phyloP scores from a whole-genome alignment of 2,329 filamentous ascomycete genomes.

The Boeremia lycopersici region DNA sequence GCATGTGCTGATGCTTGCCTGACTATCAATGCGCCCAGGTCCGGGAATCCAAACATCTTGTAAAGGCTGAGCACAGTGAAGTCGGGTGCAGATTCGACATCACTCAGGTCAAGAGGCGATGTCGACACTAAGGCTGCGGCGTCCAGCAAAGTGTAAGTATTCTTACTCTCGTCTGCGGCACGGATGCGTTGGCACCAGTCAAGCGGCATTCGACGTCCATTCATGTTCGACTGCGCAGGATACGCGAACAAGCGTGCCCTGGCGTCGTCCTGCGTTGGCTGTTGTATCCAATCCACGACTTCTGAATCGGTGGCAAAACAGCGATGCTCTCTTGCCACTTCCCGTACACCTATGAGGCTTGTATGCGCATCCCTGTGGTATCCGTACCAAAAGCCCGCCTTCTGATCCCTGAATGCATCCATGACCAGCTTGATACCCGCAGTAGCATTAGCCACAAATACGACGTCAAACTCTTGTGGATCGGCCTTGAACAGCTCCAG shows the following conservation, averaged over 20 bases:
- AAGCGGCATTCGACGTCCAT: conserved; percentile 75
- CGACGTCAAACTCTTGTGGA: conserved; percentile 79
- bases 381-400: conserved; percentile 77
- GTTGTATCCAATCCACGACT: conserved; percentile 68
- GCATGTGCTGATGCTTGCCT: conserved; percentile 70
- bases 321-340: conserved; percentile 67
- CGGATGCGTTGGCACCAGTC: conserved; percentile 63
- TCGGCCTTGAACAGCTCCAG: conserved; percentile 82
- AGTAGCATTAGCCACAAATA: conserved; percentile 92
- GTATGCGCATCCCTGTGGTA: conserved; percentile 89
- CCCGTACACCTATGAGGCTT: conserved; percentile 78
- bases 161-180: conserved; percentile 48
- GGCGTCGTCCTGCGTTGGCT: conserved; percentile 21
- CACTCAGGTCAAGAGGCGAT: conserved; percentile 72
- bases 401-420: conserved; percentile 73
- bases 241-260: conserved; percentile 72
- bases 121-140: conserved; percentile 83
- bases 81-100: conserved; percentile 70
- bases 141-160: conserved; percentile 76
- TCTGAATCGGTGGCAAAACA: conserved; percentile 70
- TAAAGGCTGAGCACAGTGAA: conserved; percentile 90
- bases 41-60: conserved; percentile 97
- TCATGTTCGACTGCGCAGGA: conserved; percentile 92
- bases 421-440: conserved; percentile 86
- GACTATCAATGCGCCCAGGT: conserved; percentile 84